Evolutionary conservation across 148 eudicot species (phyloP).

Genomic region (Simmondsia chinensis): DNA sequence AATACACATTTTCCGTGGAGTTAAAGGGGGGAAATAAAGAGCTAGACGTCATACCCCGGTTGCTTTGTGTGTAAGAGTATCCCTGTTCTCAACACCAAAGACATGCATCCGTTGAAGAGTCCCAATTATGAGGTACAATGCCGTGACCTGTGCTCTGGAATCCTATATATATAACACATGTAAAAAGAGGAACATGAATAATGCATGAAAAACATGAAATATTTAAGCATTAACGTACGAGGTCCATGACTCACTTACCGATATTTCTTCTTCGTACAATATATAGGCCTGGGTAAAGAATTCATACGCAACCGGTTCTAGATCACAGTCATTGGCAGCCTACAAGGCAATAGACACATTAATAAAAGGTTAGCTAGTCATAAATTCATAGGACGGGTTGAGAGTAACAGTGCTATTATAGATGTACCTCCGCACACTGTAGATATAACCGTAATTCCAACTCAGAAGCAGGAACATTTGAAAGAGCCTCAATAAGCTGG

Average conservation of each 20-base stretch:
- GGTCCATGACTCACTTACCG: constrained; percentile 35
- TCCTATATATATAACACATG: constrained; percentile 43
- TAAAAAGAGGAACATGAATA: constrained; percentile 12
- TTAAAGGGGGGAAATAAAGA: constrained; percentile 1
- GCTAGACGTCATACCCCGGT: constrained; percentile 67
- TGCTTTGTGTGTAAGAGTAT: constrained; percentile 94
- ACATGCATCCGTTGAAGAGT: constrained; percentile 89
- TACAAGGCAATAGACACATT: constrained; percentile 17
- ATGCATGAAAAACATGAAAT: not conserved
- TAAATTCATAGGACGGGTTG: not conserved
- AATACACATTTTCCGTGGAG: not conserved
- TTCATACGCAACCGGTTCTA: constrained; percentile 97
- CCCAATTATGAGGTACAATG: constrained; percentile 79
- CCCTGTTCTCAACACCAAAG: constrained; percentile 96
- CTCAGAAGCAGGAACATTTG: constrained; percentile 80
- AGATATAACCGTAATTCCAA: constrained; percentile 78
- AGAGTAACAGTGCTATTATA: not conserved
- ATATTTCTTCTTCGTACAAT: constrained; percentile 93
- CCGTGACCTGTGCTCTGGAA: constrained; percentile 92
- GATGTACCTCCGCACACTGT: constrained; percentile 88
- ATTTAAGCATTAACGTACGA: not conserved
- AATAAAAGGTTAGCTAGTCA: not conserved
- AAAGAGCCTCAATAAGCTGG: constrained; percentile 82
- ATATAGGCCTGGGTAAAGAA: constrained; percentile 98
- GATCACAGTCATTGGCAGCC: constrained; percentile 94